Evolutionary conservation across 176 grass and related monocot species (phyloP).

Genomic region (Paspalum notatum): DNA sequence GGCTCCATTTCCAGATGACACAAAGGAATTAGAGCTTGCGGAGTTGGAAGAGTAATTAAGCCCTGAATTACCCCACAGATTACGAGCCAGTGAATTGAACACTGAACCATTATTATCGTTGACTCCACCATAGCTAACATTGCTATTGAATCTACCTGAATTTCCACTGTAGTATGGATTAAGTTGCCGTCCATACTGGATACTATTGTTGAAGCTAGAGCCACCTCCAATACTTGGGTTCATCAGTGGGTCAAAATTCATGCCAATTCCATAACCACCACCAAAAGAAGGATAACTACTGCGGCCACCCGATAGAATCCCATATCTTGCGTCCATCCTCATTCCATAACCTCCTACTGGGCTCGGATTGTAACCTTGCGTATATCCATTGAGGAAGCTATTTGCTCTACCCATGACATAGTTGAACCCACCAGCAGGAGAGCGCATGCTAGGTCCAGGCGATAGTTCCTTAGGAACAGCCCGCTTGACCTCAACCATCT

Average conservation of each 20-base stretch:
- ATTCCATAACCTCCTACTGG: constrained; percentile 74
- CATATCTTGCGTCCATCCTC: constrained; percentile 74
- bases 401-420: constrained; percentile 64
- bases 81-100: constrained; percentile 74
- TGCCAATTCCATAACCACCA: constrained; percentile 69
- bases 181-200: constrained; percentile 60
- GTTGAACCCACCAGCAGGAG: constrained; percentile 67
- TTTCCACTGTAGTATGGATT: constrained; percentile 82
- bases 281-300: constrained; percentile 79
- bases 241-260: constrained; percentile 74
- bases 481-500: constrained; percentile 90
- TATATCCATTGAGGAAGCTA: constrained; percentile 80
- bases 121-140: constrained; percentile 60
- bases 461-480: constrained; percentile 86
- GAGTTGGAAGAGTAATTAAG: constrained; percentile 71
- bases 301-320: constrained; percentile 58
- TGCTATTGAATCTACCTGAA: constrained; percentile 72
- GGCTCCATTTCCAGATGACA: constrained; percentile 66
- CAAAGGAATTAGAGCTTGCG: constrained; percentile 63
- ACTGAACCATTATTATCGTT: constrained; percentile 58
- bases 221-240: constrained; percentile 55
- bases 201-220: constrained; percentile 69
- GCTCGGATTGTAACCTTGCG: constrained; percentile 68
- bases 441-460: constrained; percentile 69
- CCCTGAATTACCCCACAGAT: constrained; percentile 68